Base-by-base conservation (phyloP, 108 stramenopile species). In the Nitzschia inconspicua region DNA sequence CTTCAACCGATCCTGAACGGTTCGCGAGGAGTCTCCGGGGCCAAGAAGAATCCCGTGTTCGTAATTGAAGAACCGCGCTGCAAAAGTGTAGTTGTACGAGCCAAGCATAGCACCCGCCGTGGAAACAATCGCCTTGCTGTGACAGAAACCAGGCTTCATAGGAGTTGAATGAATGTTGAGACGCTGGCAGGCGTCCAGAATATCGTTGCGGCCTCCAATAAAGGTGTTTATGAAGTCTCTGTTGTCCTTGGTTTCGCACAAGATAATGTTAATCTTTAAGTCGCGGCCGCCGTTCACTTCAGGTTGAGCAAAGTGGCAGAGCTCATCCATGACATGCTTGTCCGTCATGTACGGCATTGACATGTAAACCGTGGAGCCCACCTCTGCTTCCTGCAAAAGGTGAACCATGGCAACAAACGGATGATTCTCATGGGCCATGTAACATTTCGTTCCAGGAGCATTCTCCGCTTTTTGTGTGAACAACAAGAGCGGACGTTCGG, bases 381-480 rank as follows among this genome's bases (percentile, higher is more conserved):
- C 29, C 0, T 27, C 26, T 9, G 51, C 51, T 29, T 1, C 9
- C 29, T 52, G 14, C 31, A 52, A 18, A 10, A 52, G 18, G 51
- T 52, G 51, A 1, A 52, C 51, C 25, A 52, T 13, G 8, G 51
- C 51, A 31, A 52, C 27, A 29, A 52, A 52, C 11, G 51, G 51
- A 22, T 52, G 51, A 22, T 52, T 0, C 7, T 34, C 28, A 29
- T 52, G 51, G 11, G 2, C 51, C 14, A 29, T 28, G 29, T 16
- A 56, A 39, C 0, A 47, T n/a, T 0, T 10, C 9, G 14, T 20
- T 47, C 46, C 46, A 19, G 46, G 46, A 18, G 14, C 19, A 20
- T 20, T 19, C 9, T n/a, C 16, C 10, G 9, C 16, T 18, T 14
- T 19, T 47, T n/a, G 0, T 47, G 46, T 47, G 46, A 18, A 20